Percentiles rank a stretch among this genome's conserved stretches.
phyloP scores from a whole-genome alignment of 352 stramenopile species.

The Pythium pectinolyticum region DNA sequence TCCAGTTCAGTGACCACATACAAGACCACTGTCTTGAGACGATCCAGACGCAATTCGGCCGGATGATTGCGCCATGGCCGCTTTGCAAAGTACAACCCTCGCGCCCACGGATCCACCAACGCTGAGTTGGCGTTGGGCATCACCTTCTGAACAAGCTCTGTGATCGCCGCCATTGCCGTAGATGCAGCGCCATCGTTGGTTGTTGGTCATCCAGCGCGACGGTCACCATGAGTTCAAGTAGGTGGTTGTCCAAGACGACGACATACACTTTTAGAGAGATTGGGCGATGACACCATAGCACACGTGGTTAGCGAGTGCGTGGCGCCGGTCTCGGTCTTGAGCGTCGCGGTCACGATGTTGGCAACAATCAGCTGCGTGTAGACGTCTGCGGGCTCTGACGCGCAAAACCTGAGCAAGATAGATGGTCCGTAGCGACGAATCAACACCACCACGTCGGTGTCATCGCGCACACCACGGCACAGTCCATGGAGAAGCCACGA shows the following conservation, averaged over 20 bases:
- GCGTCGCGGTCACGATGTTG: slow-evolving; percentile 51
- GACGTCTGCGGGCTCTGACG: slow-evolving; percentile 70
- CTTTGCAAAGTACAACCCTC: slow-evolving; percentile 52
- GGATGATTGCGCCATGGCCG: slow-evolving; percentile 33
- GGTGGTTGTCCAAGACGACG: too few relatives aligned
- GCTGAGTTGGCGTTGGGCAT: slow-evolving; percentile 58
- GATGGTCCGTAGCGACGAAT: slow-evolving; percentile 77
- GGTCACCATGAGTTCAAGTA: too few relatives aligned
- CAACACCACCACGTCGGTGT: slow-evolving; percentile 68
- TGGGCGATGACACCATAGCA: too few relatives aligned
- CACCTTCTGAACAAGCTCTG: slow-evolving; percentile 37
- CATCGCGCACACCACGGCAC: slow-evolving; percentile 61
- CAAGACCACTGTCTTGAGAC: slow-evolving; percentile 23
- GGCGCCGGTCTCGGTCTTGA: slow-evolving; percentile 49
- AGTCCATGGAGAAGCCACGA: slow-evolving; percentile 82
- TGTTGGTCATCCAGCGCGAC: too few relatives aligned
- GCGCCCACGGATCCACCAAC: slow-evolving; percentile 54
- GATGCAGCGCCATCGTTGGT: slow-evolving; percentile 19
- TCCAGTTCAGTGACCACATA: slow-evolving; percentile 57
- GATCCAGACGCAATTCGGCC: slow-evolving; percentile 18
- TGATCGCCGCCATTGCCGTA: slow-evolving; percentile 29
- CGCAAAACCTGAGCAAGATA: slow-evolving; percentile 83
- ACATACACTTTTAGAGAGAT: too few relatives aligned
- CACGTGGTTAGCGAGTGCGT: slow-evolving; percentile 66
- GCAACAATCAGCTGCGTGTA: slow-evolving; percentile 74